Conservation (phyloP, 768 basidiomycete genomes). For the Sarcomyxa edulis region DNA sequence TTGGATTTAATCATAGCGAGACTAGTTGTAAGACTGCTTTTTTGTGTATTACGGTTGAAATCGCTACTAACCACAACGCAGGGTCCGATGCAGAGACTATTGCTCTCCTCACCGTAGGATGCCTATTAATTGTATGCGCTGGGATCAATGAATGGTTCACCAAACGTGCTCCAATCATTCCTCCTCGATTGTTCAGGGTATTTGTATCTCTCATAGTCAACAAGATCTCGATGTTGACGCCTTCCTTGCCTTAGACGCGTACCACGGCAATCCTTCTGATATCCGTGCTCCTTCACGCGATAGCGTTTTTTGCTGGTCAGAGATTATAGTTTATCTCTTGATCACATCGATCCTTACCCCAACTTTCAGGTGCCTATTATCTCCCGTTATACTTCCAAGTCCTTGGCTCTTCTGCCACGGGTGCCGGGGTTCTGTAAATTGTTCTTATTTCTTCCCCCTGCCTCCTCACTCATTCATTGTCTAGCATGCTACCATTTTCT, state of each 20-base stretch:
- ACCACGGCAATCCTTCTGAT: constrained; percentile 62
- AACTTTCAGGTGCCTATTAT: constrained; percentile 54
- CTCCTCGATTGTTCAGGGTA: constrained; percentile 71
- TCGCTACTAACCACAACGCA: too few relatives aligned
- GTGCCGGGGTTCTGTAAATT: constrained; percentile 57
- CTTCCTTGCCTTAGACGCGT: constrained; percentile 44
- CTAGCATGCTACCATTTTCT: constrained; percentile 72
- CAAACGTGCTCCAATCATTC: constrained; percentile 64
- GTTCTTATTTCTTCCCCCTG: constrained; percentile 1
- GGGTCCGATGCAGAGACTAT: constrained; percentile 62
- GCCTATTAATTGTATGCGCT: constrained; percentile 43
- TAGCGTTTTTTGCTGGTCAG: constrained; percentile 55
- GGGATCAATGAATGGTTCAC: constrained; percentile 59
- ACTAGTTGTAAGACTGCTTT: constrained; percentile 44
- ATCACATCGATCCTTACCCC: too few relatives aligned
- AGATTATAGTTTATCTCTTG: too few relatives aligned
- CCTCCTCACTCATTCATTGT: constrained; percentile 2
- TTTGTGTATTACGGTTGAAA: not conserved
- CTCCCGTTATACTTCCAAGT: constrained; percentile 78
- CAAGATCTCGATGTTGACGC: not conserved
- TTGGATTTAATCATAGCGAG: constrained; percentile 73
- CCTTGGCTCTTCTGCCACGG: constrained; percentile 69
- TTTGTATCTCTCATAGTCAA: constrained; percentile 3
- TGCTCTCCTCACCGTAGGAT: constrained; percentile 54
- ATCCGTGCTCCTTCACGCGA: constrained; percentile 55